Conservation (phyloP, 345 rosid genomes). For the Sapria himalayana region DNA sequence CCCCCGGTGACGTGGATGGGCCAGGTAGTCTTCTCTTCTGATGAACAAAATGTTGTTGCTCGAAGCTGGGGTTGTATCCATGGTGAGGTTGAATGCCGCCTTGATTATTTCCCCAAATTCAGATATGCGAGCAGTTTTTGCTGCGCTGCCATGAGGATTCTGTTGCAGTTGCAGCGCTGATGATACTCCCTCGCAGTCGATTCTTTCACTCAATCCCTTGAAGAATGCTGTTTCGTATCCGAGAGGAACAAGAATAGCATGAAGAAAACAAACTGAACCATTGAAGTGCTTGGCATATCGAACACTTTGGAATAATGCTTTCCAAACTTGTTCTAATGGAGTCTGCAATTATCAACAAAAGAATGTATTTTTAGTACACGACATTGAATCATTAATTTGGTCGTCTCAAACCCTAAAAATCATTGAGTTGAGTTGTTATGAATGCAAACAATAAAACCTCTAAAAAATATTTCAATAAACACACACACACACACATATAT, state of each 20-base stretch:
- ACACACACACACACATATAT: too few species aligned
- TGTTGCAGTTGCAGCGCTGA: conserved; percentile 45
- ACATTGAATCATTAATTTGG: too few species aligned
- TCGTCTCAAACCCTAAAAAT: too few species aligned
- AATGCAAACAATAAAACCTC: too few species aligned
- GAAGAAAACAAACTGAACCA: conserved; percentile 72
- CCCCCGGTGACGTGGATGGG: conserved; percentile 84
- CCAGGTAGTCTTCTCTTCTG: conserved; percentile 82
- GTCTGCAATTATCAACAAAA: conserved; percentile 25
- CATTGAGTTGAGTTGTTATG: too few species aligned
- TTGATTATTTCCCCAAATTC: conserved; percentile 94
- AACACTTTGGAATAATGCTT: conserved; percentile 57
- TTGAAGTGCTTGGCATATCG: conserved; percentile 57
- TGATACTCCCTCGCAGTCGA: conserved; percentile 47
- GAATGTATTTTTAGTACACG: too few species aligned
- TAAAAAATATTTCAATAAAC: too few species aligned
- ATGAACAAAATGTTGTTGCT: conserved; percentile 57
- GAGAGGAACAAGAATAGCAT: conserved; percentile 54
- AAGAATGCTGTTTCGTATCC: conserved; percentile 76
- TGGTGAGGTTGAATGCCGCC: conserved; percentile 56
- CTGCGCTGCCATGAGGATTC: conserved; percentile 33
- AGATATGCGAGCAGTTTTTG: conserved; percentile 53
- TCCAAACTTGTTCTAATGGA: conserved; percentile 77
- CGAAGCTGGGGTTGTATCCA: conserved; percentile 26
- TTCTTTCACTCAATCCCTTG: conserved; percentile 43